phyloP scores from a whole-genome alignment of 495 filamentous ascomycete species.

The Podospora pseudocomata region DNA sequence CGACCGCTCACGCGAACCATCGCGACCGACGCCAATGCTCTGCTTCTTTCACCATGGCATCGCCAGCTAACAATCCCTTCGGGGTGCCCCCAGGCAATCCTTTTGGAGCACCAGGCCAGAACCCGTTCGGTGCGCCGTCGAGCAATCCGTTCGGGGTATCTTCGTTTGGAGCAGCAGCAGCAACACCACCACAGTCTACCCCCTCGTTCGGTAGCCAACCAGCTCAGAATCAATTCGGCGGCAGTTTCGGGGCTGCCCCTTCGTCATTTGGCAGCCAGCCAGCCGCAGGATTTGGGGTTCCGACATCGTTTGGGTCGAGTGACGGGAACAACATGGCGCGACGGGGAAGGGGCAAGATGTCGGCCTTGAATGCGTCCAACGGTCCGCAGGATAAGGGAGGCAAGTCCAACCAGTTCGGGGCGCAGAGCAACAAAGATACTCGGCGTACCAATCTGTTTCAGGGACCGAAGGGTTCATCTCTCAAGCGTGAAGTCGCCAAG shows the following conservation, averaged over 20 bases:
- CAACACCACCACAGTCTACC: slow-evolving; percentile 5
- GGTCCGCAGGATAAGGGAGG: not conserved
- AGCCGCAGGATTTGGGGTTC: slow-evolving; percentile 5
- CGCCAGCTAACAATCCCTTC: slow-evolving; percentile 31
- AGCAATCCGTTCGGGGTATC: slow-evolving; percentile 6
- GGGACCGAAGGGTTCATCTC: slow-evolving; percentile 1
- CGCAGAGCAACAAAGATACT: slow-evolving; percentile 2
- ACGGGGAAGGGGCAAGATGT: not conserved
- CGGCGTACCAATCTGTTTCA: slow-evolving; percentile 6
- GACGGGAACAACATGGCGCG: slow-evolving; percentile 3
- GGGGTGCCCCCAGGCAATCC: slow-evolving; percentile 23
- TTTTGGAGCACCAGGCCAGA: slow-evolving; percentile 14
- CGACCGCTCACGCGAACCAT: slow-evolving; percentile 6
- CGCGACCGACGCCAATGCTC: slow-evolving; percentile 23
- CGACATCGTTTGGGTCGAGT: not conserved
- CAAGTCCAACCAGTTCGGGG: slow-evolving; percentile 9
- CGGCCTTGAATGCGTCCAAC: not conserved
- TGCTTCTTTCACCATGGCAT: slow-evolving; percentile 22
- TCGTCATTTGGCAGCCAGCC: slow-evolving; percentile 16
- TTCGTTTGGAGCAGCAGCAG: slow-evolving; percentile 13
- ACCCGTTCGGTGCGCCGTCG: slow-evolving; percentile 8
- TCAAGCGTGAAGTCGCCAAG: slow-evolving; percentile 9
- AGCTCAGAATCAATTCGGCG: slow-evolving; percentile 1
- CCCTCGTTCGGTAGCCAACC: slow-evolving; percentile 10
- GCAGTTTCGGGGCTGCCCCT: not conserved